Percentiles rank a stretch among this genome's conserved stretches.
Conservation (phyloP, 768 basidiomycete species). For the Termitomyces sp. region DNA sequence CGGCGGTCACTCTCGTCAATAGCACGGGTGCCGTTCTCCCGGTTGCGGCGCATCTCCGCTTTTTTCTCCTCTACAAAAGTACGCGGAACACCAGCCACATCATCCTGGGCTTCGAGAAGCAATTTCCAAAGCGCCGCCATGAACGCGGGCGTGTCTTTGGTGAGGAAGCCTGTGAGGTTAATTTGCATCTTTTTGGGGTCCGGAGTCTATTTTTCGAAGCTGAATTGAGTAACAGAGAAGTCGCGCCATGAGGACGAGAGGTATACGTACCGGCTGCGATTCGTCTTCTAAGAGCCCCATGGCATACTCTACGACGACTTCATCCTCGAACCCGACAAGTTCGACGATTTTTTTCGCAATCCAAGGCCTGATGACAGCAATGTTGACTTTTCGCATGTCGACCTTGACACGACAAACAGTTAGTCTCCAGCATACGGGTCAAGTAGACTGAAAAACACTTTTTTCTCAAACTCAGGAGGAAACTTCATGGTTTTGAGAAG, state of each 20-base stretch:
- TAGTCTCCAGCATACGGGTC: not conserved
- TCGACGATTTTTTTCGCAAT: conserved; percentile 90
- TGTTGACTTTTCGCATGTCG: conserved; percentile 93
- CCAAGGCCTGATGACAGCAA: conserved; percentile 92
- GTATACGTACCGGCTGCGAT: conserved; percentile 63
- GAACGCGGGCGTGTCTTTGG: conserved; percentile 79
- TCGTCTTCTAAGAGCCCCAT: conserved; percentile 91
- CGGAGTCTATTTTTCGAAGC: conserved; percentile 50
- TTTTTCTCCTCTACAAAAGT: conserved; percentile 93
- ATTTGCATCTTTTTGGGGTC: conserved; percentile 98
- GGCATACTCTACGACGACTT: conserved; percentile 94
- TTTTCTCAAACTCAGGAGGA: conserved; percentile 84
- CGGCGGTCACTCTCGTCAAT: conserved; percentile 72
- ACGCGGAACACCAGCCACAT: conserved; percentile 84
- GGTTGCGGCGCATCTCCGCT: conserved; percentile 75
- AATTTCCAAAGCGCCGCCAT: conserved; percentile 89
- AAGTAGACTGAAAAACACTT: conserved; percentile 40
- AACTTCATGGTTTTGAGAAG: conserved; percentile 89
- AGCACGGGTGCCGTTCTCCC: conserved; percentile 58
- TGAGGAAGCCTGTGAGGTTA: conserved; percentile 88
- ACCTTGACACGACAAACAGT: conserved; percentile 44
- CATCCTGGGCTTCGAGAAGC: conserved; percentile 89
- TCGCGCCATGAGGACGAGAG: not conserved
- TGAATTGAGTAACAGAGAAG: not conserved
- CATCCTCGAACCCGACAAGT: conserved; percentile 92